phyloP scores from a whole-genome alignment of 2,329 filamentous ascomycete genomes.

The Neopestalotiopsis rosae region DNA sequence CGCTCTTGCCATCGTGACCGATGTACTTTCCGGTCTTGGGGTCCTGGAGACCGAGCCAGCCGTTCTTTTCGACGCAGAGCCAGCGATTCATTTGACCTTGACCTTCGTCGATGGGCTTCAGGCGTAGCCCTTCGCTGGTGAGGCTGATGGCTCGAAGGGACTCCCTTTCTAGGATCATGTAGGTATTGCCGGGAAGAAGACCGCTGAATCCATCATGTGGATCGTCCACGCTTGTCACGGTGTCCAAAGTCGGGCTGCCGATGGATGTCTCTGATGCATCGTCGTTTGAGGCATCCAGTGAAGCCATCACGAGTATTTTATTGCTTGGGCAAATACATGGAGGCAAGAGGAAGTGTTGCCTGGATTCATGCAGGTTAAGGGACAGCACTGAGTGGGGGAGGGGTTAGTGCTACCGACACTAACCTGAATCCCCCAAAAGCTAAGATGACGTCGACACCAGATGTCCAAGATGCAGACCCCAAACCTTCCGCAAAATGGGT shows the following conservation, averaged over 20 bases:
- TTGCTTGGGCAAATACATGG: too few relatives aligned
- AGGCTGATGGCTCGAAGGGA: background rate
- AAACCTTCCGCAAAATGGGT: too few relatives aligned
- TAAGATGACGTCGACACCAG: too few relatives aligned
- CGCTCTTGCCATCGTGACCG: conserved; percentile 7
- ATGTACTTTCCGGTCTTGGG: conserved; percentile 10
- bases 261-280: background rate
- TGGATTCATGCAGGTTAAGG: too few relatives aligned
- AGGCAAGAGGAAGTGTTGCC: too few relatives aligned
- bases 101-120: background rate
- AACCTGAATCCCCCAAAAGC: too few relatives aligned
- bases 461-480: too few relatives aligned
- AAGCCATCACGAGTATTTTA: too few relatives aligned
- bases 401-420: too few relatives aligned
- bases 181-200: conserved; percentile 5
- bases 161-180: background rate
- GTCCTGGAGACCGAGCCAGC: conserved; percentile 7
- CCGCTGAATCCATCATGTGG: background rate
- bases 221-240: background rate
- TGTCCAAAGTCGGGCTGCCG: background rate
- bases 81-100: background rate
- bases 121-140: background rate
- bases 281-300: background rate
- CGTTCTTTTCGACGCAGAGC: conserved; percentile 9
- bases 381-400: too few relatives aligned